Percentiles rank a stretch among this genome's conserved stretches.
phyloP scores from a whole-genome alignment of 1,284 basidiomycete species.

The Trametes polyzona region DNA sequence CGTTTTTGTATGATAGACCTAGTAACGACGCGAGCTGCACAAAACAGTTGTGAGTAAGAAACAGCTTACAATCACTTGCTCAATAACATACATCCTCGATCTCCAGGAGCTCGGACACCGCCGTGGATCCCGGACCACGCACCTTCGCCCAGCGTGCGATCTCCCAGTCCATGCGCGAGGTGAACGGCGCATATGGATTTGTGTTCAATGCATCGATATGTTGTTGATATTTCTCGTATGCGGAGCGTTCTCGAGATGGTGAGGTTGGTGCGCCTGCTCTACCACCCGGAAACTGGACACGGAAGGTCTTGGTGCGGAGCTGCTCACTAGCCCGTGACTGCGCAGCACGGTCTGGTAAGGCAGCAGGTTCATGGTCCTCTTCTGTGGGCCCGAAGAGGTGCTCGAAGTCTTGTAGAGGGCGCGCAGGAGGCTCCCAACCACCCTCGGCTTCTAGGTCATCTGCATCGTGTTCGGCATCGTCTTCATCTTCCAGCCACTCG shows the following conservation, averaged over 20 bases:
- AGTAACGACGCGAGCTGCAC: conserved; percentile 29
- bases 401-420: no score
- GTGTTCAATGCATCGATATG: neutral
- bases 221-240: neutral
- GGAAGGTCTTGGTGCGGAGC: neutral
- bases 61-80: conserved; percentile 10
- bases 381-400: no score
- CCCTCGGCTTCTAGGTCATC: neutral
- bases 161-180: neutral
- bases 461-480: neutral
- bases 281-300: neutral
- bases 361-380: no score
- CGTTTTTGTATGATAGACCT: conserved; percentile 34
- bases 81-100: conserved; percentile 24
- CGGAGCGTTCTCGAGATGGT: neutral
- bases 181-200: conserved; percentile 7
- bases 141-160: conserved; percentile 12
- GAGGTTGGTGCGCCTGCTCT: neutral
- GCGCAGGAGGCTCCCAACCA: no score
- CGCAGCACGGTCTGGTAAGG: neutral
- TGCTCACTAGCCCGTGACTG: neutral
- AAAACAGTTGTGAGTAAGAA: neutral
- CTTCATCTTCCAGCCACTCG: neutral
- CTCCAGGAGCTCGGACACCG: conserved; percentile 7
- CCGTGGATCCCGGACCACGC: conserved; percentile 10